Base-by-base conservation (phyloP, 2,329 filamentous ascomycete genomes). In the Hypocreales sp. region DNA sequence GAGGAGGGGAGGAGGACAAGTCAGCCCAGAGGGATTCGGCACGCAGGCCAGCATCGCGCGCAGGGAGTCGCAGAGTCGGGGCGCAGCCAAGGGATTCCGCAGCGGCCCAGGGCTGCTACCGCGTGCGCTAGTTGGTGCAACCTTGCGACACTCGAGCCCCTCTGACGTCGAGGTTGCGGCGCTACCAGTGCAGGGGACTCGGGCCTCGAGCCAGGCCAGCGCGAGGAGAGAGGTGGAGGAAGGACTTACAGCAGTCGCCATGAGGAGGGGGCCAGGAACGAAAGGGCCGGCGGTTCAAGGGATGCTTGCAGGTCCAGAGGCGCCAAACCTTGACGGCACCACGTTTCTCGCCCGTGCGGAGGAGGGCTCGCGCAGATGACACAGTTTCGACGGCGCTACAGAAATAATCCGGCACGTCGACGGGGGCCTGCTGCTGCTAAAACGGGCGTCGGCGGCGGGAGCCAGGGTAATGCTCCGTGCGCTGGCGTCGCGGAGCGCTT, bases 201-300 rank as follows among this genome's bases (percentile, higher is more conserved):
- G 24, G 24, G 24, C 24, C 24, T 7, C 24, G 22, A 26, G 26
- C 20, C 29, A 26, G 27, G 25, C 29, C 15, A 26, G 15, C 30
- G 24, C 26, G 31, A 26, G 35, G 16, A 21, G 19, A 26, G 15
- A 19, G 15, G 27, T 32, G 27, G 20, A 29, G 29, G 17, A 27
- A 26, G 22, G 26, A 55, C 54, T 52, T 36, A 60, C 55, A 30
- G 48, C 32, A 34, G 46, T 51, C 18, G 51, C 43, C 50, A 58
- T 55, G 28, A 36, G 37, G 30, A 8, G 2, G 23, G 23, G 19
- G 13, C n/a, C 5, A 20, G 20, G 12, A 7, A 35, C 39, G 30
- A 31, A 25, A 21, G 8, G 13, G 19, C 16, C 23, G 17, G 28
- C 15, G 12, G 9, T 26, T 5, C n/a, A 15, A 21, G 11, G 13